Evolutionary conservation across 495 filamentous ascomycete species (phyloP).

Genomic region (Friedmanniomyces simplex): DNA sequence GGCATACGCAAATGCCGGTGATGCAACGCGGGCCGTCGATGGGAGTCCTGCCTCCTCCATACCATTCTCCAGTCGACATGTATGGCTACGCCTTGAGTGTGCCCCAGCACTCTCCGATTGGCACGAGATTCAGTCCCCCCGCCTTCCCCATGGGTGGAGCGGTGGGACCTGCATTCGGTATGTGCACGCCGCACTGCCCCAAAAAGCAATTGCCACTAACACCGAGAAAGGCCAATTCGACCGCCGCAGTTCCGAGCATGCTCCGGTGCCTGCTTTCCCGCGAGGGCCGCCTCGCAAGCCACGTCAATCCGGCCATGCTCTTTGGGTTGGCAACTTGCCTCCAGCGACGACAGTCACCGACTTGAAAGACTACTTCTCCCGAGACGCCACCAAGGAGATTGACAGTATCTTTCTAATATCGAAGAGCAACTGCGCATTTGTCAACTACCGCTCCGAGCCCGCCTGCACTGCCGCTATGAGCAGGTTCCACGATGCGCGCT

Average conservation of each 20-base stretch:
- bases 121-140: constrained; percentile 3
- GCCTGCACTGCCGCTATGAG: constrained; percentile 67
- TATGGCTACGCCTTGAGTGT: background rate
- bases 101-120: constrained; percentile 3
- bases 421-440: constrained; percentile 96
- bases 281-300: constrained; percentile 89
- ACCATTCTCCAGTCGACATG: background rate
- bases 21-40: background rate
- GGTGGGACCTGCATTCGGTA: background rate
- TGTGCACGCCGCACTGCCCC: background rate
- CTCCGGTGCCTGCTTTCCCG: constrained; percentile 37
- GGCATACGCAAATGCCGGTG: background rate
- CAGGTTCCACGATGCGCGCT: constrained; percentile 84
- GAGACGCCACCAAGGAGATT: constrained; percentile 63
- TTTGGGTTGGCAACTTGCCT: constrained; percentile 95
- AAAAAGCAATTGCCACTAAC: background rate
- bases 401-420: constrained; percentile 92
- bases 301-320: constrained; percentile 82
- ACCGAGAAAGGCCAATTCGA: background rate
- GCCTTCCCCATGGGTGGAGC: background rate
- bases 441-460: constrained; percentile 80
- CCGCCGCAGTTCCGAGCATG: constrained; percentile 11
- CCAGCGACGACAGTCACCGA: constrained; percentile 66
- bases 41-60: background rate
- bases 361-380: constrained; percentile 84